Percentiles rank a stretch among this genome's conserved stretches.
Conservation (phyloP, 495 filamentous ascomycete genomes). For the Glonium stellatum region DNA sequence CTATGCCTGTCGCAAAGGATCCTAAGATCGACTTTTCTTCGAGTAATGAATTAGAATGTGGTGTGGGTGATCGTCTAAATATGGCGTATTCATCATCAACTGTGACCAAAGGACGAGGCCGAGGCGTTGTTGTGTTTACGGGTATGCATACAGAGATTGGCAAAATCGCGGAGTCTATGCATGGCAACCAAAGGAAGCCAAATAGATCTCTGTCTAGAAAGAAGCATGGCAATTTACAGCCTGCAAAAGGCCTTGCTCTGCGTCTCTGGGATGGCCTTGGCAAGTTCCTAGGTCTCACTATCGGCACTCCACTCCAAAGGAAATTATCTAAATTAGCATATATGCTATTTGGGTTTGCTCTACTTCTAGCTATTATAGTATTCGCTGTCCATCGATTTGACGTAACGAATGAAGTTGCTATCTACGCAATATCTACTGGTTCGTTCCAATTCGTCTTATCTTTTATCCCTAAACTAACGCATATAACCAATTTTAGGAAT, state of each 20-base stretch:
- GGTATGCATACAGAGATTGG: constrained; percentile 81
- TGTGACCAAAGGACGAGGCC: constrained; percentile 60
- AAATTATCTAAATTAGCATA: constrained; percentile 74
- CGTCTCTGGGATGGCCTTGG: constrained; percentile 59
- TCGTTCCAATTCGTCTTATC: constrained; percentile 3
- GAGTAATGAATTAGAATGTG: constrained; percentile 46
- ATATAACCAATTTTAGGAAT: constrained; percentile 43
- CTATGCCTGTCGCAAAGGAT: constrained; percentile 53
- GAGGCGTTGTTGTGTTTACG: constrained; percentile 59
- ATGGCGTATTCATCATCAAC: constrained; percentile 63
- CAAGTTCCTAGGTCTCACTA: constrained; percentile 66
- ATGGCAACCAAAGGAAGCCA: constrained; percentile 53
- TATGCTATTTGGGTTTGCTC: constrained; percentile 63
- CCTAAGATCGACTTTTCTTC: constrained; percentile 31
- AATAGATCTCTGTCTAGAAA: constrained; percentile 56
- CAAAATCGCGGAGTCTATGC: constrained; percentile 66
- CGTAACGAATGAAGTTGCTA: constrained; percentile 62
- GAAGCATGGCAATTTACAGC: constrained; percentile 53
- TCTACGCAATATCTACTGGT: constrained; percentile 71
- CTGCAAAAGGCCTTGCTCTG: constrained; percentile 49
- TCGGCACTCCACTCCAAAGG: constrained; percentile 73
- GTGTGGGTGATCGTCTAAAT: constrained; percentile 59
- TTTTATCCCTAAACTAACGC: too few species aligned
- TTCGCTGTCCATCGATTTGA: constrained; percentile 70
- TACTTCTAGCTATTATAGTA: constrained; percentile 70